Base-by-base conservation (phyloP, 257 asterid species). In the Nicotiana sylvestris region DNA sequence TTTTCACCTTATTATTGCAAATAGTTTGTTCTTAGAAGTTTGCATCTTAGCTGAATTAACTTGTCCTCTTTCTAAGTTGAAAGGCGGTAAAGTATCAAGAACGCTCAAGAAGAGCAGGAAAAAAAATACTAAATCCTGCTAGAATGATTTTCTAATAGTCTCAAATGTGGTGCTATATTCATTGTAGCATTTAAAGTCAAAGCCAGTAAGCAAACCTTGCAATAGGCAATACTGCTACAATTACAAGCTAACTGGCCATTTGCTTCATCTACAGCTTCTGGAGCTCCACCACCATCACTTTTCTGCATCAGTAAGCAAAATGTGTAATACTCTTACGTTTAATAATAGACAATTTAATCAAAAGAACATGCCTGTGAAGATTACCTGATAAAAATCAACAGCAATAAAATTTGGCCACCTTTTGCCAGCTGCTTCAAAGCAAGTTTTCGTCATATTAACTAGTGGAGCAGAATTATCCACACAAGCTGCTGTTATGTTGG, bases 391-490 rank as follows among this genome's bases (percentile, higher is more conserved):
- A 86, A 88, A 95, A 84, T 95, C 98, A 60, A 95, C 98, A 2
- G 99, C 93, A 53, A 95, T 90, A 89, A 93, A 95, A 88, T 95
- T 95, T 1, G 99, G 98, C 99, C 99, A 95, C 35, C 99, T 88
- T 21, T 85, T 88, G 53, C 93, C 97, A 2, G 87, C 88, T 74
- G 95, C 95, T 66, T 65, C 77, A 72, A 87, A 87, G 83, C 98
- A 95, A 84, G 95, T 92, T 64, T 76, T 86, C 87, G 87, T 89
- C 97, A 89, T 91, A 43, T 68, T 82, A 43, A 83, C 30, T 25
- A 93, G 87, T 13, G 85, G 85, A 68, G 91, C 94, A 32, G 99
- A 93, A 91, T 95, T 93, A 88, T 93, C 92, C 35, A 37, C 90
- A 80, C 99, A 95, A 81, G 92, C 88, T 82, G 61, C 86, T n/a